Conservation (phyloP, 2,329 filamentous ascomycete genomes). For the Bimuria novae-zelandiae region DNA sequence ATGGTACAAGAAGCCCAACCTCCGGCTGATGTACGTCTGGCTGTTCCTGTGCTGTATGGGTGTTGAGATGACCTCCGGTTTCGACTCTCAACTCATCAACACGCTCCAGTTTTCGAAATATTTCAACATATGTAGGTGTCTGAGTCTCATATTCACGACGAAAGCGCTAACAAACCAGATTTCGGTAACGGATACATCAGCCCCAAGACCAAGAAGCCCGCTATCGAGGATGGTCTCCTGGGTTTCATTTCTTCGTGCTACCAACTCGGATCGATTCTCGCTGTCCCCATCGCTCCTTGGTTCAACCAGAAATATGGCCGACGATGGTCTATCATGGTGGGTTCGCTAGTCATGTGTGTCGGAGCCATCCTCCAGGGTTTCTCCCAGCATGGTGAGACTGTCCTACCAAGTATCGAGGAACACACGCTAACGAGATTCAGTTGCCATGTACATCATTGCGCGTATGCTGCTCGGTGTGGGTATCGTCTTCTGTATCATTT, state of each 20-base stretch:
- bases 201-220: conserved; percentile 20
- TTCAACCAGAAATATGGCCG: conserved; percentile 54
- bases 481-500: conserved; percentile 64
- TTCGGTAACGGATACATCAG: conserved; percentile 35
- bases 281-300: conserved; percentile 40
- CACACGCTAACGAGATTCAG: conserved; percentile 19
- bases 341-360: conserved; percentile 61
- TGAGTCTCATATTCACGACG: too few relatives aligned
- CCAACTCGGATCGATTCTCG: conserved; percentile 42
- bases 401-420: background rate
- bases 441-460: conserved; percentile 63
- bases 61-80: conserved; percentile 46
- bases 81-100: conserved; percentile 46
- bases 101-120: conserved; percentile 41
- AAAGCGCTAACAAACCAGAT: conserved; percentile 24
- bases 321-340: conserved; percentile 61
- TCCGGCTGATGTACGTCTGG: conserved; percentile 45
- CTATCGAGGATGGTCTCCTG: conserved; percentile 33
- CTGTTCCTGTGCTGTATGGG: conserved; percentile 46
- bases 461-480: conserved; percentile 65
- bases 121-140: conserved; percentile 40
- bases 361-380: conserved; percentile 64
- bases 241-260: conserved; percentile 44
- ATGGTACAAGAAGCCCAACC: conserved; percentile 51
- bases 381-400: conserved; percentile 37